phyloP scores from a whole-genome alignment of 2,329 filamentous ascomycete species.

The Hymenoscyphus fraxineus region DNA sequence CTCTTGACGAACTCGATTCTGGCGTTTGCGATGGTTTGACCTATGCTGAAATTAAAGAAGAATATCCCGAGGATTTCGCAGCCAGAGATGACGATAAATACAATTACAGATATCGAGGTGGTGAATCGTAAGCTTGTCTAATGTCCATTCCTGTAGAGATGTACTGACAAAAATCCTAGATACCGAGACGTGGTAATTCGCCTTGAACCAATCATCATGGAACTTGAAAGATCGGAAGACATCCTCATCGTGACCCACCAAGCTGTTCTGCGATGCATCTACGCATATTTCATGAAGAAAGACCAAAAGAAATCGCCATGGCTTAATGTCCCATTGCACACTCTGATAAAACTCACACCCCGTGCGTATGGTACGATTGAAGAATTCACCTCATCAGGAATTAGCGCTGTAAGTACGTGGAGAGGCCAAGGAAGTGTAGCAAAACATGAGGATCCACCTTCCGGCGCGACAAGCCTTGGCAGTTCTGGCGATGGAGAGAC shows the following conservation, averaged over 20 bases:
- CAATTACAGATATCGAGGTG: slow-evolving; percentile 97
- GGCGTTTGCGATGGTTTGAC: slow-evolving; percentile 96
- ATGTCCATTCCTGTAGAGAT: background rate
- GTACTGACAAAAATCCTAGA: slow-evolving; percentile 16
- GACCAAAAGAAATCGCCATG: slow-evolving; percentile 89
- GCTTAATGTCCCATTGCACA: slow-evolving; percentile 98
- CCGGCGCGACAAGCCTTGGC: slow-evolving; percentile 20
- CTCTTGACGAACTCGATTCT: slow-evolving; percentile 92
- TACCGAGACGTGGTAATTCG: slow-evolving; percentile 97
- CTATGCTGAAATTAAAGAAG: slow-evolving; percentile 78
- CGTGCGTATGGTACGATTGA: slow-evolving; percentile 92
- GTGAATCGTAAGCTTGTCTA: slow-evolving; percentile 61
- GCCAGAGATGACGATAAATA: slow-evolving; percentile 98
- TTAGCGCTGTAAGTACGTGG: slow-evolving; percentile 95
- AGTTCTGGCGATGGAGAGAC: slow-evolving; percentile 16
- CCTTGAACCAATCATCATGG: slow-evolving; percentile 99
- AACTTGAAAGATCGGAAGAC: slow-evolving; percentile 91
- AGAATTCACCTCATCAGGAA: slow-evolving; percentile 81
- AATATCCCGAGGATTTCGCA: slow-evolving; percentile 90
- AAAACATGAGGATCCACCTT: slow-evolving; percentile 62
- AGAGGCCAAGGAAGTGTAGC: slow-evolving; percentile 89
- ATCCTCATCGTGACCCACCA: slow-evolving; percentile 98
- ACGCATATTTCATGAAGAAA: slow-evolving; percentile 98
- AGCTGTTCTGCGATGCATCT: slow-evolving; percentile 93
- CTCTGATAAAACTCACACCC: slow-evolving; percentile 92